Evolutionary conservation across 768 basidiomycete species (phyloP).

Genomic region (Lentinula detonsa): DNA sequence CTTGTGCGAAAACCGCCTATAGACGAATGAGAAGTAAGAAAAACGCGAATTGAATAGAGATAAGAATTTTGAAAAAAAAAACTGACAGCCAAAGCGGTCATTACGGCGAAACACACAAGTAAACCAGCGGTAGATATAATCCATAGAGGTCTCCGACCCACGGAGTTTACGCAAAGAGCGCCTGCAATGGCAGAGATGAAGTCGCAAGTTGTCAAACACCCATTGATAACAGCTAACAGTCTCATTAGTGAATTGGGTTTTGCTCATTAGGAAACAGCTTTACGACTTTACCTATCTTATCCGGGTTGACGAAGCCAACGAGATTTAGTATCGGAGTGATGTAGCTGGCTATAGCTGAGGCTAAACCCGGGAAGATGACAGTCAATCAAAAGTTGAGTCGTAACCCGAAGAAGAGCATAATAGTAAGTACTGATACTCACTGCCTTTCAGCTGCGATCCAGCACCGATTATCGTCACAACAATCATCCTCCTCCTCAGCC

Average conservation of each 20-base stretch:
- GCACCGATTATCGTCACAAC: slow-evolving; percentile 2
- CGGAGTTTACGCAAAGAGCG: not conserved
- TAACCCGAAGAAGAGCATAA: not conserved
- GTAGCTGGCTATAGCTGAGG: slow-evolving; percentile 1
- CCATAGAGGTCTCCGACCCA: slow-evolving; percentile 1
- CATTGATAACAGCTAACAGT: not conserved
- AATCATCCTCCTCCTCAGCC: not conserved
- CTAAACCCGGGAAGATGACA: not conserved
- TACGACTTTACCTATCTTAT: not conserved
- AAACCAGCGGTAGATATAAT: slow-evolving; percentile 1
- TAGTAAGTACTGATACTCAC: not conserved
- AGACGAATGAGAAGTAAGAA: not conserved
- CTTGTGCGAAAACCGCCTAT: not conserved
- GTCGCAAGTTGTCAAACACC: slow-evolving; percentile 1
- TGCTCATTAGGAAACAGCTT: not conserved
- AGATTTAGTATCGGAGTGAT: not conserved
- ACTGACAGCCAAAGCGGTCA: slow-evolving; percentile 1
- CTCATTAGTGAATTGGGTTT: not conserved
- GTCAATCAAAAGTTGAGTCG: not conserved
- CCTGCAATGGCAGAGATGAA: slow-evolving; percentile 1
- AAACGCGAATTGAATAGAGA: not conserved
- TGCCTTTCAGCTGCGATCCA: slow-evolving; percentile 3
- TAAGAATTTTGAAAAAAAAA: not conserved
- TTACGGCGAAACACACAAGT: not conserved
- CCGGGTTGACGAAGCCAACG: not conserved